Base-by-base conservation (phyloP, 179 eudicot genomes). In the Camellia oleifera region DNA sequence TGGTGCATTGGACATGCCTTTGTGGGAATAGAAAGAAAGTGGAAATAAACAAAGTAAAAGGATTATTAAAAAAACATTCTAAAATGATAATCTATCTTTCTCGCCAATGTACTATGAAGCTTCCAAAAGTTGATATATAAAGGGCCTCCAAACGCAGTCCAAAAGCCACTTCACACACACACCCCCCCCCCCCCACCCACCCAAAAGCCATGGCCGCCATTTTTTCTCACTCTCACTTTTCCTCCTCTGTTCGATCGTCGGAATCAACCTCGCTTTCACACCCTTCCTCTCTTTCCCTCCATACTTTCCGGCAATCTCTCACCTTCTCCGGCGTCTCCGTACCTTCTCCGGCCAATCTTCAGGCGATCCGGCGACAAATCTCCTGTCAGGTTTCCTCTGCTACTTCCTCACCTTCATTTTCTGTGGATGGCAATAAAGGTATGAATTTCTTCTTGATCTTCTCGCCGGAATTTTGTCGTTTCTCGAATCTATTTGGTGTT, bases 371-470 rank as follows among this genome's bases (percentile, higher is more conserved):
- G 73, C 88, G 88, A 8, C 86, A 78, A 72, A 77, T 93, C 86
- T 79, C 87, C 20, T 86, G 89, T 69, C 94, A 85, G 66, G 86
- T 85, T 52, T 84, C 92, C 8, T 78, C 93, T 70, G 79, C 85
- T n/a, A 65, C 82, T 58, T 76, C 89, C 18, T 65, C 92, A 0
- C 84, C 95, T 10, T 81, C 86, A 5, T 57, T 87, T 75, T 77
- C 89, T 52, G 68, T 83, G 1, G 74, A 77, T 70, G 84, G 77
- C 3, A 32, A 32, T 32, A 83, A 80, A 87, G 93, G 96, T 92
- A 32, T 1, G 4, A n/a, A 18, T 42, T 3, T 20, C 32, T 42
- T 65, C 8, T 45, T 52, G 2, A 45, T 8, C 15, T 48, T 42
- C 4, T 3, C 11, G 56, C 13, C 11, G 5, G 23, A 69, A 46